These are phyloP conservation scores for Cercophora newfieldiana DNA, from an alignment of 495 filamentous ascomycete genomes.

Conservation along the genomic window DNA sequence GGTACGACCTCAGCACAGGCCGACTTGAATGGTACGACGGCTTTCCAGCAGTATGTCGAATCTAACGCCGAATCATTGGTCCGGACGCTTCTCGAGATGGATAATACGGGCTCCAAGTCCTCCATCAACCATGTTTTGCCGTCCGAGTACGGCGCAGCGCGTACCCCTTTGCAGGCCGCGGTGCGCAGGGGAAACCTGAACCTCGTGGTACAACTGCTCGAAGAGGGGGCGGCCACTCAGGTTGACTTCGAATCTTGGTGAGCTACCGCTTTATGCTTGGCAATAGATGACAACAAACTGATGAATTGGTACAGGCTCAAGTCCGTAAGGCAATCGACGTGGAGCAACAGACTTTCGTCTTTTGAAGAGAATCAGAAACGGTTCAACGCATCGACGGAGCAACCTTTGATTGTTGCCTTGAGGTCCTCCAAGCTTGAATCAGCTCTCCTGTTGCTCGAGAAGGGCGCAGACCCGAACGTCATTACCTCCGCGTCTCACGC, in stretches of 20 bases:
- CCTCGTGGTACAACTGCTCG: conserved; percentile 43
- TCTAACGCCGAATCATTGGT: conserved; percentile 52
- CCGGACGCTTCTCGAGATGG: conserved; percentile 58
- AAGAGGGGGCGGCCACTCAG: conserved; percentile 40
- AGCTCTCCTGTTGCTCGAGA: conserved; percentile 57
- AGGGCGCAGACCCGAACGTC: conserved; percentile 59
- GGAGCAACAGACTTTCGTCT: conserved; percentile 25
- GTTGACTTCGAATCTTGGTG: conserved; percentile 48
- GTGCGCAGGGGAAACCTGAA: conserved; percentile 32
- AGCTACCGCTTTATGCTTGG: not conserved
- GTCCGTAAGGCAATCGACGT: conserved; percentile 35
- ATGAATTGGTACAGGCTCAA: conserved; percentile 34
- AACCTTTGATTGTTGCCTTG: conserved; percentile 63
- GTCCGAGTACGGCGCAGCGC: conserved; percentile 28
- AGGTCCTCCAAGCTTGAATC: conserved; percentile 48
- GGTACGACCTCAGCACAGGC: conserved; percentile 74
- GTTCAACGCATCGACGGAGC: conserved; percentile 44
- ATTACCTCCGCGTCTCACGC: conserved; percentile 40
- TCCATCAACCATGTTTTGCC: conserved; percentile 63
- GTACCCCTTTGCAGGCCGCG: conserved; percentile 40
- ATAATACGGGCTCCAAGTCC: conserved; percentile 58
- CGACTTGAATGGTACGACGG: conserved; percentile 58
- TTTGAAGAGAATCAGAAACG: conserved; percentile 44
- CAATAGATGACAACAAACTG: not conserved
- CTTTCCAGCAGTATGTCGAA: conserved; percentile 58